A percentile compares a stretch with the other conserved stretches of the same genome.
Evolutionary conservation across 345 rosid genomes (phyloP).

Genomic region (Clarkia xantiana): DNA sequence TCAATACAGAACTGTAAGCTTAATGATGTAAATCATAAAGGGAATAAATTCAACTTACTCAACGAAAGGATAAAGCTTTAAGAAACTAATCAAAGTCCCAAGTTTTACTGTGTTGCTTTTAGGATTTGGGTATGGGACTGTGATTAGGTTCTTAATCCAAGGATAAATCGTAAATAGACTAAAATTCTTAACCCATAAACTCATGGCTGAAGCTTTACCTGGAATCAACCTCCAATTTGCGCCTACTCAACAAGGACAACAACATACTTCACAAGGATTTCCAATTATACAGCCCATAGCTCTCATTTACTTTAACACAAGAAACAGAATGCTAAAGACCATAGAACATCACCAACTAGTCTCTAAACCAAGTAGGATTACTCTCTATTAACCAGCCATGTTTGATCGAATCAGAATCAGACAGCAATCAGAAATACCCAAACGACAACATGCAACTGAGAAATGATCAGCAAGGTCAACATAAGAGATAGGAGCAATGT

Average conservation of each 20-base stretch:
- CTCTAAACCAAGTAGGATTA: neutral
- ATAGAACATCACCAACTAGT: conserved; percentile 1
- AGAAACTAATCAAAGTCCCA: no score
- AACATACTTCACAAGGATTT: conserved; percentile 56
- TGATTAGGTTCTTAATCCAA: no score
- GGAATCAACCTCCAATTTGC: conserved; percentile 89
- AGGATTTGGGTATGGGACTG: no score
- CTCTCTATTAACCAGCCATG: no score
- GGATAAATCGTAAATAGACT: no score
- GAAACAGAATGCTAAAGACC: conserved; percentile 11
- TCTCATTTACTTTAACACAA: conserved; percentile 25
- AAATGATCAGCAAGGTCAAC: neutral
- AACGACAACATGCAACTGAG: conserved; percentile 5
- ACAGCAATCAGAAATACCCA: neutral
- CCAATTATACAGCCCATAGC: conserved; percentile 54
- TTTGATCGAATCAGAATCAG: no score
- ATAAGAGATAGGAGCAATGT: conserved; percentile 1
- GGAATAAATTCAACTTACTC: no score
- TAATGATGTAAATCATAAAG: no score
- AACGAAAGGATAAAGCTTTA: neutral
- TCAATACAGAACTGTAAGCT: neutral
- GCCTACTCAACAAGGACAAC: conserved; percentile 93
- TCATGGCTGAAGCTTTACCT: conserved; percentile 24
- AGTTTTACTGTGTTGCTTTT: no score
- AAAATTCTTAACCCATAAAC: neutral